Base-by-base conservation (phyloP, 106 monocot genomes). In the Dactylorhiza incarnata region DNA sequence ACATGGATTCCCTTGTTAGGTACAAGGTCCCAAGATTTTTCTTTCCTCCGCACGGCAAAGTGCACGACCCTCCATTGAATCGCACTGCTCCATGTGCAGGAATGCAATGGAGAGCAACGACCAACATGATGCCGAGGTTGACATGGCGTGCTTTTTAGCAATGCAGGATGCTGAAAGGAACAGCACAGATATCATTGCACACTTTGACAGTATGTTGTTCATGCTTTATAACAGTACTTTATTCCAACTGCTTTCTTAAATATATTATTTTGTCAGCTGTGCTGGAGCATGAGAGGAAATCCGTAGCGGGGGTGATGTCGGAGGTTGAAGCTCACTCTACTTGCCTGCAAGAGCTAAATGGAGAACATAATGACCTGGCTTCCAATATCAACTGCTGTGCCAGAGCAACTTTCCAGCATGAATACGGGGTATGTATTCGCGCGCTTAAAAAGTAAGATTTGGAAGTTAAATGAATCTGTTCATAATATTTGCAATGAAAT, bases 1-100 rank as follows among this genome's bases (percentile, higher is more conserved):
- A 83, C 15, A 78, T 94, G 74, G 88, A 94, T 22, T 79, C 17
- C 29, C 80, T 91, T 25, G 79, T 90, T 45, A 88, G 90, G 94
- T 91, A 73, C 45, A 23, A 9, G 23, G n/a, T 20, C 8, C 44
- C 45, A 68, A 11, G 11, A 5, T 26, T 61, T 37, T 37, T 37
- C 37, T 37, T 37, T 37, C 37, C 37, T 37, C 37, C 37, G 37
- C 37, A 37, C 37, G 37, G 37, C 37, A 37, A 37, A 37, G 37
- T 37, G 37, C 37, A 37, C 37, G 0, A 37, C 37, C 1, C 45
- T 48, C 46, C 49, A 23, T 20, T 61, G 15, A 10, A 14, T 50
- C 13, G 16, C 9, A 45, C 8, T 7, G 69, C 8, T 5, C 75
- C 62, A 15, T 4, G 49, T 75, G 16, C 78, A 99, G 97, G 73